Percentiles rank a stretch among this genome's conserved stretches.
These are phyloP conservation scores for Warburgia ugandensis DNA, from an alignment of 164 flowering plant genomes.

Conservation along the genomic window DNA sequence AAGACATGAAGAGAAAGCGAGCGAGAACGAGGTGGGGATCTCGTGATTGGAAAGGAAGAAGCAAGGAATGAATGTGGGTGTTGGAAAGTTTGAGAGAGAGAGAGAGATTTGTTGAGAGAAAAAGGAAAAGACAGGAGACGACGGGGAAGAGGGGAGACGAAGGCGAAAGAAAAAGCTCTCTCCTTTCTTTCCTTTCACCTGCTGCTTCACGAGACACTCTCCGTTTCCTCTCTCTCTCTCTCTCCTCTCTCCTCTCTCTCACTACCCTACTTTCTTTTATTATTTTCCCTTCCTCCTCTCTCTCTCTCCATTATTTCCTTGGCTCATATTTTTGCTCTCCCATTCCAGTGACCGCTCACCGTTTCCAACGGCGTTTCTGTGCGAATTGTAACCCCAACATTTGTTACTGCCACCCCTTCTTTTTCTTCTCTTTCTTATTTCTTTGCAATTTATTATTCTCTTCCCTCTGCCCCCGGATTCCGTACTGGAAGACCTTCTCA, in stretches of 20 bases:
- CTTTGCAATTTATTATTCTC: too few relatives aligned
- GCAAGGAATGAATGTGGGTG: slow-evolving; percentile 64
- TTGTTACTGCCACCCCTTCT: too few relatives aligned
- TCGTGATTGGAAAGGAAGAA: slow-evolving; percentile 65
- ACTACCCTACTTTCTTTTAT: background rate
- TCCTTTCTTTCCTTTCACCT: slow-evolving; percentile 12
- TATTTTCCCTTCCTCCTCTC: background rate
- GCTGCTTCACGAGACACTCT: slow-evolving; percentile 49
- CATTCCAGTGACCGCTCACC: too few relatives aligned
- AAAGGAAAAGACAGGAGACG: background rate
- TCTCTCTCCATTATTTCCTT: background rate
- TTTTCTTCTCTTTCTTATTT: too few relatives aligned
- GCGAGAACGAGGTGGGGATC: slow-evolving; percentile 74
- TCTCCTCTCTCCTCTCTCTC: slow-evolving; percentile 4
- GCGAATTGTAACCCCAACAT: too few relatives aligned
- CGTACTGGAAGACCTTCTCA: too few relatives aligned
- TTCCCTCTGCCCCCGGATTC: too few relatives aligned
- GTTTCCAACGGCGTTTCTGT: too few relatives aligned
- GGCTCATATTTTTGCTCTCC: too few relatives aligned
- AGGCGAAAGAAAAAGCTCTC: slow-evolving; percentile 2
- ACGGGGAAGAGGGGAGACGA: background rate
- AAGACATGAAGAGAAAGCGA: too few relatives aligned
- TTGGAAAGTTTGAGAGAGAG: slow-evolving; percentile 6
- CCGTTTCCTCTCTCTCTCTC: slow-evolving; percentile 1
- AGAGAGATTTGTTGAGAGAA: slow-evolving; percentile 5